These are phyloP conservation scores for Brasenia schreberi DNA, from an alignment of 164 flowering plant species.

Conservation along the genomic window DNA sequence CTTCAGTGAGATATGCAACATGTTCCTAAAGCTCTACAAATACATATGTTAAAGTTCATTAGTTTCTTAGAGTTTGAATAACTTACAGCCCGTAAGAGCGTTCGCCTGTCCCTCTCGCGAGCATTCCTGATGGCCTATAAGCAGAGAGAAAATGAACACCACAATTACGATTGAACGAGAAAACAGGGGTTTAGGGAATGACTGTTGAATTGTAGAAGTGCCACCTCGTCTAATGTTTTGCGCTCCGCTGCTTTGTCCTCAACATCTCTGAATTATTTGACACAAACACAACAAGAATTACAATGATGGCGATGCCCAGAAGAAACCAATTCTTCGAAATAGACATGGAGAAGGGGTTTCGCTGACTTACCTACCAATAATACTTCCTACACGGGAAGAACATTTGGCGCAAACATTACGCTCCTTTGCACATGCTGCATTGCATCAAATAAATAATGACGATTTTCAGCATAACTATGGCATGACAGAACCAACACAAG, in stretches of 20 bases:
- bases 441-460: background rate
- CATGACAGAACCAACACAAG: background rate
- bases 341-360: background rate
- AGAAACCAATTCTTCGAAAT: background rate
- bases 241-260: conserved; percentile 82
- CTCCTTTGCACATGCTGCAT: conserved; percentile 85
- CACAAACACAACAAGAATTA: background rate
- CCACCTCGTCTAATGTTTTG: conserved; percentile 70
- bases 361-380: conserved; percentile 52
- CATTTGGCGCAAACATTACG: conserved; percentile 84
- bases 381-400: conserved; percentile 44
- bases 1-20: background rate
- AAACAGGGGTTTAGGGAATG: background rate
- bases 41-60: too few species aligned
- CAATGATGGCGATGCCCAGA: background rate
- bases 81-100: conserved; percentile 74
- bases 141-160: background rate
- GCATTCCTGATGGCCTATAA: conserved; percentile 85
- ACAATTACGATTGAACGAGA: background rate
- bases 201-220: conserved; percentile 3
- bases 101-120: conserved; percentile 84
- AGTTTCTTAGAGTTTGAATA: background rate
- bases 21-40: background rate
- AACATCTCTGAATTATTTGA: conserved; percentile 31
- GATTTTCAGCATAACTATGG: background rate